Percentiles rank a stretch among this genome's conserved stretches.
Evolutionary conservation across 2,329 filamentous ascomycete species (phyloP).

Genomic region (Stagonosporopsis vannaccii): DNA sequence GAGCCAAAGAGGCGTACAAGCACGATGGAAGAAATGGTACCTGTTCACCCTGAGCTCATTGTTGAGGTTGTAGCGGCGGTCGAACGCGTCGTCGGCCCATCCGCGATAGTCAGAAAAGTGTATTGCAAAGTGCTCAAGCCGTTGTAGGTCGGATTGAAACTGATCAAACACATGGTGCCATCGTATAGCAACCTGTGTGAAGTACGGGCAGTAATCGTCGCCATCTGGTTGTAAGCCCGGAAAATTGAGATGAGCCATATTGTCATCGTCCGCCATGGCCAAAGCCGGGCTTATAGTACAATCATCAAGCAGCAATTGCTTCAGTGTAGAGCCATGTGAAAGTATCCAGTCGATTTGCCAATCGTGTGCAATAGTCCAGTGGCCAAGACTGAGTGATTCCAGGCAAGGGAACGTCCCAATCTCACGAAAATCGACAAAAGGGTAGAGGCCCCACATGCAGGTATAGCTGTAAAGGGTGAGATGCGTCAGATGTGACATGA

Average conservation of each 20-base stretch:
- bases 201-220: not conserved
- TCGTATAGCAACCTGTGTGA: not conserved
- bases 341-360: slow-evolving; percentile 58
- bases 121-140: not conserved
- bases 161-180: not conserved
- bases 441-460: slow-evolving; percentile 51
- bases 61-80: not conserved
- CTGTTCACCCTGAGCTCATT: not conserved
- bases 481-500: slow-evolving; percentile 33
- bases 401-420: slow-evolving; percentile 51
- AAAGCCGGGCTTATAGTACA: slow-evolving; percentile 46
- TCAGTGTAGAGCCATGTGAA: slow-evolving; percentile 48
- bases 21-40: not conserved
- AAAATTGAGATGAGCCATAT: not conserved
- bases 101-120: not conserved
- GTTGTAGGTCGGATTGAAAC: not conserved
- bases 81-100: not conserved
- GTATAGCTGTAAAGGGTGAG: slow-evolving; percentile 49
- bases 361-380: slow-evolving; percentile 54
- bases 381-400: slow-evolving; percentile 50
- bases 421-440: slow-evolving; percentile 47
- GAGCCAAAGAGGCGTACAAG: too few relatives aligned
- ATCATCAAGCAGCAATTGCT: slow-evolving; percentile 54
- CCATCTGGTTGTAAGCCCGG: not conserved
- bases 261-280: not conserved